Evolutionary conservation across 2,329 filamentous ascomycete species (phyloP).

Genomic region (Alternaria arborescens): DNA sequence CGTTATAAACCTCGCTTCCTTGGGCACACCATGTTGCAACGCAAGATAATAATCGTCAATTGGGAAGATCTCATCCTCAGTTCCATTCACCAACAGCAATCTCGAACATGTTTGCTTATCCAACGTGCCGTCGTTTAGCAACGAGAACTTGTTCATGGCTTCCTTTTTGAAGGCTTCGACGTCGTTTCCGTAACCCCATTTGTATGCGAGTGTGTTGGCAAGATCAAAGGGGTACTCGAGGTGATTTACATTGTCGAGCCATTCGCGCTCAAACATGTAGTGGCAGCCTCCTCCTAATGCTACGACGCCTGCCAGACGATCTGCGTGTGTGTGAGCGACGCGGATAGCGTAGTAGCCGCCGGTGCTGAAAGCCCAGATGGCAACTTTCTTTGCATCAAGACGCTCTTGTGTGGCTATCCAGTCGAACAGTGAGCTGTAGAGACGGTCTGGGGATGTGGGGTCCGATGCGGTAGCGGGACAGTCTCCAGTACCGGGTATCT

Average conservation of each 20-base stretch:
- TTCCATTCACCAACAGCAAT: slow-evolving; percentile 66
- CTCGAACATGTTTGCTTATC: slow-evolving; percentile 59
- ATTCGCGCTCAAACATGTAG: slow-evolving; percentile 65
- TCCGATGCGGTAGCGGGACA: slow-evolving; percentile 60
- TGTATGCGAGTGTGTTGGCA: slow-evolving; percentile 60
- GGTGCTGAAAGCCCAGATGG: slow-evolving; percentile 66
- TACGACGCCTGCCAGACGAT: slow-evolving; percentile 61
- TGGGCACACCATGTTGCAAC: slow-evolving; percentile 61
- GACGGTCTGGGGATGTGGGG: slow-evolving; percentile 60
- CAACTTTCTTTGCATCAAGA: slow-evolving; percentile 59
- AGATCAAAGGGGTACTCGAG: slow-evolving; percentile 69
- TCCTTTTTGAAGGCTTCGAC: slow-evolving; percentile 58
- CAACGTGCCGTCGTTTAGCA: slow-evolving; percentile 64
- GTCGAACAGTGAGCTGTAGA: slow-evolving; percentile 63
- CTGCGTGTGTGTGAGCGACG: slow-evolving; percentile 64
- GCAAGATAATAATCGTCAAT: slow-evolving; percentile 68
- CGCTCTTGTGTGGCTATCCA: slow-evolving; percentile 60
- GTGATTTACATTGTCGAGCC: slow-evolving; percentile 64
- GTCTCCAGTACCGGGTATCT: slow-evolving; percentile 67
- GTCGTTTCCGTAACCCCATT: slow-evolving; percentile 54
- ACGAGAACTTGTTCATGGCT: slow-evolving; percentile 60
- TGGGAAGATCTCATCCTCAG: slow-evolving; percentile 68
- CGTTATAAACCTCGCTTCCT: slow-evolving; percentile 59
- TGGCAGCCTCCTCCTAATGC: slow-evolving; percentile 63
- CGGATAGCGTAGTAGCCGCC: slow-evolving; percentile 68